Conservation (phyloP, 345 rosid species). For the Murraya koenigii region DNA sequence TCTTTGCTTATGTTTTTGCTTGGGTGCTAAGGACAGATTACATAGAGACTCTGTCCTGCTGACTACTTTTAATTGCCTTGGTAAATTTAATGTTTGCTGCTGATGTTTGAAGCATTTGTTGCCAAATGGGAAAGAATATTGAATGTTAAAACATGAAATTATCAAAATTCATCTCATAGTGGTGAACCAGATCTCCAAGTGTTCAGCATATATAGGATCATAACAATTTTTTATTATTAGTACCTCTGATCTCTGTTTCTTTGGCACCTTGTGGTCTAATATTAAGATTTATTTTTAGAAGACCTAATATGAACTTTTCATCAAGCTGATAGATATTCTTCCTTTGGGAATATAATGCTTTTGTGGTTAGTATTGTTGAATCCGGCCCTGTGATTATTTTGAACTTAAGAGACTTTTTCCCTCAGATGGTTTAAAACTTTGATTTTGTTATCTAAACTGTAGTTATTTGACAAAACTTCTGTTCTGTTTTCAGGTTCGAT, state of each 20-base stretch:
- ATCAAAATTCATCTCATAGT: background rate
- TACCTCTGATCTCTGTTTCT: background rate
- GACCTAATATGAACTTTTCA: background rate
- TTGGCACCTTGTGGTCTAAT: background rate
- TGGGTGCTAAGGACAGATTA: background rate
- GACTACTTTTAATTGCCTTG: background rate
- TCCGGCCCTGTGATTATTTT: background rate
- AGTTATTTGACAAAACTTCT: background rate
- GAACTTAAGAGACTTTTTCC: background rate
- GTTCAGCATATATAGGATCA: background rate
- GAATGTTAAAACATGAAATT: background rate
- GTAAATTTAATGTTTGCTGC: background rate
- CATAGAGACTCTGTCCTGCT: background rate
- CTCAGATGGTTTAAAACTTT: background rate
- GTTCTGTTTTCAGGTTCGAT: constrained; percentile 46
- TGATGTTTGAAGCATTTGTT: background rate
- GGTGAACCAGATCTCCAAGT: background rate
- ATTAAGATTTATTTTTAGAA: background rate
- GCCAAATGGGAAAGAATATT: background rate
- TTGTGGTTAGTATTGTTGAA: background rate
- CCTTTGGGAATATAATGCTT: background rate
- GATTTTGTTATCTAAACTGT: background rate
- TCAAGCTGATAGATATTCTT: background rate
- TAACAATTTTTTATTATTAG: background rate
- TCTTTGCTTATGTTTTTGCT: background rate